Conservation (phyloP, 805 yeast genomes). For the Ogataea nonfermentans region DNA sequence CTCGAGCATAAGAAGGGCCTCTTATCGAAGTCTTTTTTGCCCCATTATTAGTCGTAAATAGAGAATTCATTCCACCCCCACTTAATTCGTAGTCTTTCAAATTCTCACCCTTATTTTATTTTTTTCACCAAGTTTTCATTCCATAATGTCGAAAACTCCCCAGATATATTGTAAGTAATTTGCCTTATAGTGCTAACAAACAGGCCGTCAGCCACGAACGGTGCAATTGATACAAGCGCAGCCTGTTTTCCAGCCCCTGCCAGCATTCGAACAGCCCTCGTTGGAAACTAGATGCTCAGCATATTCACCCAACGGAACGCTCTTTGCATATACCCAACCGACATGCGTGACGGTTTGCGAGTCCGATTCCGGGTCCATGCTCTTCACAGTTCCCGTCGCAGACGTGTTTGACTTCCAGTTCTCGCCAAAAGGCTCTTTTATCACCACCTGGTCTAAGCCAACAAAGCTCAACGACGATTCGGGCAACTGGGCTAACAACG, state of each 20-base stretch:
- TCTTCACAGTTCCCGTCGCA: slow-evolving; percentile 48
- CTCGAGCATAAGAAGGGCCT: not conserved
- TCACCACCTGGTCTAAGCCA: slow-evolving; percentile 91
- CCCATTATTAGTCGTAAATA: not conserved
- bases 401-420: slow-evolving; percentile 82
- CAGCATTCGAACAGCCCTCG: slow-evolving; percentile 32
- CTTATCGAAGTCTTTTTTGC: not conserved
- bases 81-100: not conserved
- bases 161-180: slow-evolving; percentile 27
- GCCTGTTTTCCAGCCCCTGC: slow-evolving; percentile 36
- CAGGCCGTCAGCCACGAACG: slow-evolving; percentile 56
- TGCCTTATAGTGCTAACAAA: slow-evolving; percentile 14
- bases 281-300: slow-evolving; percentile 58
- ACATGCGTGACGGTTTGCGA: slow-evolving; percentile 54
- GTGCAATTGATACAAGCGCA: slow-evolving; percentile 51
- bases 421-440: slow-evolving; percentile 81
- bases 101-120: slow-evolving; percentile 2
- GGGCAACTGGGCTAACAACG: slow-evolving; percentile 77
- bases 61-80: not conserved
- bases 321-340: slow-evolving; percentile 73
- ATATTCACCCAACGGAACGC: slow-evolving; percentile 66
- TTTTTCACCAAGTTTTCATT: slow-evolving; percentile 10
- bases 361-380: slow-evolving; percentile 48
- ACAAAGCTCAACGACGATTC: slow-evolving; percentile 57
- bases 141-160: slow-evolving; percentile 25